These are phyloP conservation scores for Erodium moschatum DNA, from an alignment of 441 rosid genomes.

Conservation along the genomic window DNA sequence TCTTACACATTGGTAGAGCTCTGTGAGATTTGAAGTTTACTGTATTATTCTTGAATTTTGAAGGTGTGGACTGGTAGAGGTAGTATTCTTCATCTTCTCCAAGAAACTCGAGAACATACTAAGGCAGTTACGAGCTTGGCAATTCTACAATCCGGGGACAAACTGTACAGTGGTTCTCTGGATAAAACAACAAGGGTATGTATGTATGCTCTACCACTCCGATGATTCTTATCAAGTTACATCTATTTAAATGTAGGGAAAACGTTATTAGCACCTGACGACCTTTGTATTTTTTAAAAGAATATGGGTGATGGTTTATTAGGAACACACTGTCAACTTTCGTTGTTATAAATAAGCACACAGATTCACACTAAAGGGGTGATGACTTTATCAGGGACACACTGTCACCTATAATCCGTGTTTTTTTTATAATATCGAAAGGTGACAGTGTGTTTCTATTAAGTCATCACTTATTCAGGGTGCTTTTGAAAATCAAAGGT, in stretches of 20 bases:
- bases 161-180: constrained; percentile 56
- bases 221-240: constrained; percentile 3
- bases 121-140: constrained; percentile 62
- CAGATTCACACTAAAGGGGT: too few relatives aligned
- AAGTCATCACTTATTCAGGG: too few relatives aligned
- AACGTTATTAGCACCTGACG: too few relatives aligned
- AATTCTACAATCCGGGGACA: constrained; percentile 44
- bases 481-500: too few relatives aligned
- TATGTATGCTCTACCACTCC: neutral
- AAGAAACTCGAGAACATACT: constrained; percentile 48
- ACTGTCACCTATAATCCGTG: too few relatives aligned
- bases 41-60: constrained; percentile 18
- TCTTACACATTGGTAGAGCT: neutral
- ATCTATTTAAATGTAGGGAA: neutral
- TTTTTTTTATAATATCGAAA: too few relatives aligned
- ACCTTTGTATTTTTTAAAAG: too few relatives aligned
- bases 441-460: too few relatives aligned
- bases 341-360: too few relatives aligned
- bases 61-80: constrained; percentile 70
- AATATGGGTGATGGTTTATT: too few relatives aligned
- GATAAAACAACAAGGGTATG: constrained; percentile 56
- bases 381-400: too few relatives aligned
- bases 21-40: constrained; percentile 2
- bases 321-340: too few relatives aligned
- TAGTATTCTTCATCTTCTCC: constrained; percentile 55